Evolutionary conservation across 73 alveolate species (phyloP).

Genomic region (Urostyla sp.): DNA sequence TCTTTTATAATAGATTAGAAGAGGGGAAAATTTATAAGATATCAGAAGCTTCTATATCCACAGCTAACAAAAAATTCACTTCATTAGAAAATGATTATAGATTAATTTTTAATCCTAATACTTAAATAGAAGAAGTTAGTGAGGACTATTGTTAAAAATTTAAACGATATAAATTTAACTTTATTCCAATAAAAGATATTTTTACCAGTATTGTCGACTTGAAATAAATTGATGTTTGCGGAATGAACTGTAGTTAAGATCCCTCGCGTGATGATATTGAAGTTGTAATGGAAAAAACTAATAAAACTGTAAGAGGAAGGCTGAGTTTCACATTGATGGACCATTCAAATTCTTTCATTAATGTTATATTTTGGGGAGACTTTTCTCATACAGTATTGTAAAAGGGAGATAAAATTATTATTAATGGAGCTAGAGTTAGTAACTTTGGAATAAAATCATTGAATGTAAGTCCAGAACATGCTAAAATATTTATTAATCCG

Average conservation of each 20-base stretch:
- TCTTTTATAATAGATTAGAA: conserved; percentile 66
- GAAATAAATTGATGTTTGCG: conserved; percentile 33
- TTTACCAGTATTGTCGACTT: conserved; percentile 11
- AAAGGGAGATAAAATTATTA: conserved; percentile 34
- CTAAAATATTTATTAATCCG: conserved; percentile 27
- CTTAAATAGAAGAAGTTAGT: conserved; percentile 52
- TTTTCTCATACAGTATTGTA: background rate
- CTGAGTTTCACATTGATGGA: conserved; percentile 5
- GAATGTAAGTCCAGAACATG: conserved; percentile 25
- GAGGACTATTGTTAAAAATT: background rate
- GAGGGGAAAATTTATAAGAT: conserved; percentile 86
- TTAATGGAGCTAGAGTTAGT: conserved; percentile 56
- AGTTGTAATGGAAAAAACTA: conserved; percentile 24
- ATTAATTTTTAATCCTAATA: conserved; percentile 69
- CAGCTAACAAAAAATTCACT: conserved; percentile 78
- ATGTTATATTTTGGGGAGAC: conserved; percentile 47
- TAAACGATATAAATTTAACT: conserved; percentile 24
- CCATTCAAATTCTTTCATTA: conserved; percentile 1
- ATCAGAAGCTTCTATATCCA: conserved; percentile 71
- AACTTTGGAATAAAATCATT: conserved; percentile 33
- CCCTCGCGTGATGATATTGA: conserved; percentile 34
- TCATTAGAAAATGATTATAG: conserved; percentile 79
- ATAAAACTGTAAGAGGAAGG: conserved; percentile 27
- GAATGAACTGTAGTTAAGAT: background rate
- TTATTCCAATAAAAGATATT: conserved; percentile 1